Conservation (phyloP, 768 basidiomycete genomes). For the Tricholoma hemisulphureum region DNA sequence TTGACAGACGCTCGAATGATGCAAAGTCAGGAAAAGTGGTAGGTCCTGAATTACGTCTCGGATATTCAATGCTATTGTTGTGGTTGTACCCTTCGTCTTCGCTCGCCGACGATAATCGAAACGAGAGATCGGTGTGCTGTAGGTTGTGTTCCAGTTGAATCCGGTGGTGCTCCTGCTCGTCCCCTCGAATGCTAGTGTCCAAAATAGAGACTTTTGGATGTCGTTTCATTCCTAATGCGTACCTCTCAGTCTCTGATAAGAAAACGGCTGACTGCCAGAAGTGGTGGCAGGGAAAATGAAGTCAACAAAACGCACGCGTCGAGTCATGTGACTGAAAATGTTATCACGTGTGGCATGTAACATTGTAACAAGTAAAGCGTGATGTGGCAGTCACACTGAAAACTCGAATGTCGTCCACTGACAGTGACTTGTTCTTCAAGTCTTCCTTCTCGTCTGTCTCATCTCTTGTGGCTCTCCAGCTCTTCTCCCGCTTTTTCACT, state of each 20-base stretch:
- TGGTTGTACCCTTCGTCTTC: conserved; percentile 38
- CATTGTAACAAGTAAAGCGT: background rate
- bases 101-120: conserved; percentile 60
- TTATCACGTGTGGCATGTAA: background rate
- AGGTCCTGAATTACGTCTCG: conserved; percentile 65
- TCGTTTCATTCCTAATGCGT: conserved; percentile 21
- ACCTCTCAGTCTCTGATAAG: conserved; percentile 25
- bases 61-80: conserved; percentile 63
- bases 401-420: background rate
- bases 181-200: conserved; percentile 57
- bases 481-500: conserved; percentile 80
- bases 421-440: conserved; percentile 23
- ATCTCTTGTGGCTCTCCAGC: conserved; percentile 82
- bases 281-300: conserved; percentile 13
- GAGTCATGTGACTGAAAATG: conserved; percentile 14
- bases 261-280: conserved; percentile 4
- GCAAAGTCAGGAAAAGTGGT: conserved; percentile 54
- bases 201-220: conserved; percentile 34
- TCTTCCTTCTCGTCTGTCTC: conserved; percentile 44
- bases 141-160: conserved; percentile 79
- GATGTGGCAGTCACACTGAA: background rate
- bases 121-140: conserved; percentile 67
- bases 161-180: conserved; percentile 73
- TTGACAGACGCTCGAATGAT: conserved; percentile 59
- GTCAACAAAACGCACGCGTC: conserved; percentile 16